These are phyloP conservation scores for Vinca minor DNA, from an alignment of 257 asterid genomes.

Conservation along the genomic window DNA sequence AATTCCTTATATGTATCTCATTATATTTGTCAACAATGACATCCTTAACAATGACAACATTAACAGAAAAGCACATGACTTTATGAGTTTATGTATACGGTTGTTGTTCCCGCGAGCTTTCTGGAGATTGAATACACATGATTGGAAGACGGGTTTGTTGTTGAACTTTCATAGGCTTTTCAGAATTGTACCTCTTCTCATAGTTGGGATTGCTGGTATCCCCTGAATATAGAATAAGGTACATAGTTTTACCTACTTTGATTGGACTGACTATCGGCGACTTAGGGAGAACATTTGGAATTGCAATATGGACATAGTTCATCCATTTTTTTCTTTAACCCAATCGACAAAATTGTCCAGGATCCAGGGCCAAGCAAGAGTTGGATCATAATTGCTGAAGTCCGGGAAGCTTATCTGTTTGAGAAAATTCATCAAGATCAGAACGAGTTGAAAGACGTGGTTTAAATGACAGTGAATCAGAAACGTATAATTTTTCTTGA, in stretches of 20 bases:
- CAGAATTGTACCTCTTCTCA: neutral
- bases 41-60: too few species aligned
- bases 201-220: slow-evolving; percentile 2
- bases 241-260: neutral
- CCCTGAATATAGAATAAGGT: slow-evolving; percentile 4
- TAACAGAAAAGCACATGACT: too few species aligned
- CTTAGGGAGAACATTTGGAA: too few species aligned
- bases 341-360: slow-evolving; percentile 78
- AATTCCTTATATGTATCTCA: too few species aligned
- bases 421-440: slow-evolving; percentile 5
- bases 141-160: neutral
- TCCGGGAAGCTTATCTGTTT: slow-evolving; percentile 76
- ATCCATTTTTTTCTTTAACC: slow-evolving; percentile 34
- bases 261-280: too few species aligned
- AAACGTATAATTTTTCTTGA: neutral
- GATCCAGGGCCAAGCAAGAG: slow-evolving; percentile 72
- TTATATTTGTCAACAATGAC: too few species aligned
- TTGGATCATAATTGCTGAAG: slow-evolving; percentile 51
- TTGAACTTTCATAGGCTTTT: too few species aligned
- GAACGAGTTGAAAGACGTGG: neutral
- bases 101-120: neutral
- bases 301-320: too few species aligned
- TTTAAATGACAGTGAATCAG: neutral
- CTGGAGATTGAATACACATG: slow-evolving; percentile 6
- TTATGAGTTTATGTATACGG: too few species aligned